phyloP scores from a whole-genome alignment of 306 rosid genomes.

The Cyamopsis tetragonoloba region DNA sequence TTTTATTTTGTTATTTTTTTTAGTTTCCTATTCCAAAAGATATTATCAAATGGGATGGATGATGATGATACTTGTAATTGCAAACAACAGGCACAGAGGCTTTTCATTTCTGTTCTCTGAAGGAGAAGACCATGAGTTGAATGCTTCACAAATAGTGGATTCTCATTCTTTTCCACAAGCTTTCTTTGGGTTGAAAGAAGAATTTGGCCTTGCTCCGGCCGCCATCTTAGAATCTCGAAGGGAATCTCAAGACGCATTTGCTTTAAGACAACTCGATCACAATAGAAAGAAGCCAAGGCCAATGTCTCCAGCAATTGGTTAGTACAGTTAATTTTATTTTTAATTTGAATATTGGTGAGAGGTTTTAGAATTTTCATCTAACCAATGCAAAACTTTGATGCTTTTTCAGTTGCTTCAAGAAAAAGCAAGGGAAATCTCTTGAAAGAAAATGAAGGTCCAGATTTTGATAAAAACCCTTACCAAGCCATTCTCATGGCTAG shows the following conservation, averaged over 20 bases:
- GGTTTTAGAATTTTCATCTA: too few species aligned
- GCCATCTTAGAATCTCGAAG: constrained; percentile 66
- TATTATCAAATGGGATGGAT: too few species aligned
- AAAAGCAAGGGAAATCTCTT: constrained; percentile 38
- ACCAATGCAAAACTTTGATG: background rate
- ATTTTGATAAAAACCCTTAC: constrained; percentile 55
- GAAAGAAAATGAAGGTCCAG: constrained; percentile 81
- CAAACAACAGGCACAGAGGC: constrained; percentile 70
- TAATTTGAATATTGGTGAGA: too few species aligned
- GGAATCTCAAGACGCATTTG: constrained; percentile 61
- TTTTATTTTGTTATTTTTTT: too few species aligned
- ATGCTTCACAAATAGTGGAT: constrained; percentile 73
- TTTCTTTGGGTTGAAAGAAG: constrained; percentile 64
- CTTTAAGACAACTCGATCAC: constrained; percentile 66
- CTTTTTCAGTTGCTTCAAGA: constrained; percentile 48
- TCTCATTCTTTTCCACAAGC: constrained; percentile 92
- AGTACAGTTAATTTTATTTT: too few species aligned
- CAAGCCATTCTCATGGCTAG: constrained; percentile 87
- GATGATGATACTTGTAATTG: constrained; percentile 16
- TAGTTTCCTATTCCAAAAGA: too few species aligned
- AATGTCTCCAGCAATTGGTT: constrained; percentile 65
- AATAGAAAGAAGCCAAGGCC: constrained; percentile 61
- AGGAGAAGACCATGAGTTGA: constrained; percentile 86
- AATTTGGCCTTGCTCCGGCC: constrained; percentile 87
- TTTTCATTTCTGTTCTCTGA: constrained; percentile 78